These are phyloP conservation scores for Kuraishia hungarica DNA, from an alignment of 805 yeast species.

Conservation along the genomic window DNA sequence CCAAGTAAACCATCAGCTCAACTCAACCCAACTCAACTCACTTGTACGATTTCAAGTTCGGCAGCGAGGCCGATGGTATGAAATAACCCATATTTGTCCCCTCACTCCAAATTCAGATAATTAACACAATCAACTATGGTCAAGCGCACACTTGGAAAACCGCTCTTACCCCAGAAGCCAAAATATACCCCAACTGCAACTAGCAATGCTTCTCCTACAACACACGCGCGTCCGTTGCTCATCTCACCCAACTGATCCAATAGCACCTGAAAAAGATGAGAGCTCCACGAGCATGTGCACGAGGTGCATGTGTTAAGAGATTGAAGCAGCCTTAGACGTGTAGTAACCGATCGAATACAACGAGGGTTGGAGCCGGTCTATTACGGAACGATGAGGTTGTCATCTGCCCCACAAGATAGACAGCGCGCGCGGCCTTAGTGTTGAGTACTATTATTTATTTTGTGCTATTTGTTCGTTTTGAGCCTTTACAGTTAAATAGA, in stretches of 20 bases:
- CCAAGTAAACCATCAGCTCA: too few species aligned
- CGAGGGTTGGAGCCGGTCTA: too few species aligned
- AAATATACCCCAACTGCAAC: neutral
- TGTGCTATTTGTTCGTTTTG: too few species aligned
- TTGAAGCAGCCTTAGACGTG: too few species aligned
- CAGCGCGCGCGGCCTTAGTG: too few species aligned
- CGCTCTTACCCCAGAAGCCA: neutral
- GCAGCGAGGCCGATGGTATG: conserved; percentile 32
- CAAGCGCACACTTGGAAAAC: neutral
- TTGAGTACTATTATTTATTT: too few species aligned
- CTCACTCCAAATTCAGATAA: neutral
- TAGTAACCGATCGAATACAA: too few species aligned
- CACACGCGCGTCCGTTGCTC: neutral
- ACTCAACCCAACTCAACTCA: conserved; percentile 13
- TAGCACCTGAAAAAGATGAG: neutral
- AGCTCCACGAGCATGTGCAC: neutral
- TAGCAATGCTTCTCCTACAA: neutral
- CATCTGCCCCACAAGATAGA: too few species aligned
- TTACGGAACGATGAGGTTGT: too few species aligned
- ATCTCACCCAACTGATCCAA: neutral
- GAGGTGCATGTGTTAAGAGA: neutral
- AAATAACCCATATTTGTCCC: conserved; percentile 34
- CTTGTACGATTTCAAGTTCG: conserved; percentile 39
- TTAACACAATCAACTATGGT: too few species aligned
- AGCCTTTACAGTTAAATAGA: too few species aligned